A percentile compares a stretch with the other conserved stretches of the same genome.
These are phyloP conservation scores for Heterobasidion parviporum DNA, from an alignment of 1,284 basidiomycete species.

Conservation along the genomic window DNA sequence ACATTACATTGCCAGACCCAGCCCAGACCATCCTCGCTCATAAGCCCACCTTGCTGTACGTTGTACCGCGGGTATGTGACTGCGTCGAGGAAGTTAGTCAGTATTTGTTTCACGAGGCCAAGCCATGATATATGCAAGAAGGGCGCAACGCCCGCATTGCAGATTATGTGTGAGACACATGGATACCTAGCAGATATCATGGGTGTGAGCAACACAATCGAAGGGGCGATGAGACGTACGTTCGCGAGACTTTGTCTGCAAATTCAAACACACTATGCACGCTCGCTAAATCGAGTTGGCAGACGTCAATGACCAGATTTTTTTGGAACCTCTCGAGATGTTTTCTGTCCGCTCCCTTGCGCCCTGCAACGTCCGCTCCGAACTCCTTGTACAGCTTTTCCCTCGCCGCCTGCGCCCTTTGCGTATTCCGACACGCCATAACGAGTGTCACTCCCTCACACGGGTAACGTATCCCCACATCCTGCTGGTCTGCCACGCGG, in stretches of 20 bases:
- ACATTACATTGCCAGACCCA: slow-evolving; percentile 84
- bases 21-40: slow-evolving; percentile 68
- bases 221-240: slow-evolving; percentile 30
- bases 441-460: slow-evolving; percentile 66
- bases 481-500: slow-evolving; percentile 3
- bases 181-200: slow-evolving; percentile 49
- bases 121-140: slow-evolving; percentile 55
- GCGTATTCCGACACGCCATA: slow-evolving; percentile 70
- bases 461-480: slow-evolving; percentile 14
- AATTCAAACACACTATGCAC: slow-evolving; percentile 61
- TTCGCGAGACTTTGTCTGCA: slow-evolving; percentile 43
- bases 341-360: slow-evolving; percentile 27
- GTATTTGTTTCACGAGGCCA: slow-evolving; percentile 40
- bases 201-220: background rate
- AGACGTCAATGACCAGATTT: slow-evolving; percentile 55
- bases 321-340: slow-evolving; percentile 51
- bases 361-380: slow-evolving; percentile 40
- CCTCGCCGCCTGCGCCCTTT: slow-evolving; percentile 58
- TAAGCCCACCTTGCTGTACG: slow-evolving; percentile 51
- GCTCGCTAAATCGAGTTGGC: slow-evolving; percentile 59
- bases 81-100: slow-evolving; percentile 35
- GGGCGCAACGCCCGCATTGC: slow-evolving; percentile 74
- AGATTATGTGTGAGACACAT: slow-evolving; percentile 76
- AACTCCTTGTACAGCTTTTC: slow-evolving; percentile 42
- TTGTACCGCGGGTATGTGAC: slow-evolving; percentile 58